phyloP scores from a whole-genome alignment of 202 grass and related monocot genomes.

The Setaria italica region DNA sequence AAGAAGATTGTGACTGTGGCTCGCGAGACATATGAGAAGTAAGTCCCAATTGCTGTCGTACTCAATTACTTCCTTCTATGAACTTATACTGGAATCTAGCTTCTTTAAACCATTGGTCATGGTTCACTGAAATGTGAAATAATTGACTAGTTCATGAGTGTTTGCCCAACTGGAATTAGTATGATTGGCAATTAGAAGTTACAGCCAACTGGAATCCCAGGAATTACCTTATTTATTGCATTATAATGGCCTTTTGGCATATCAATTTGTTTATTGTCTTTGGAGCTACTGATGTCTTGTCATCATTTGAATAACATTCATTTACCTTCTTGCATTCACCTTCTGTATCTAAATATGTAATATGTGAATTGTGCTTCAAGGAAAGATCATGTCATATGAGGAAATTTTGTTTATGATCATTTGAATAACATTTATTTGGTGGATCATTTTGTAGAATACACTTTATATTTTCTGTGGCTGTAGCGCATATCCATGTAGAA shows the following conservation, averaged over 20 bases:
- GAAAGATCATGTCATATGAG: not conserved
- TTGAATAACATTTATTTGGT: not conserved
- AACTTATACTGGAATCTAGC: not conserved
- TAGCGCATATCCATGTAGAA: not conserved
- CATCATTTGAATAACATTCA: not conserved
- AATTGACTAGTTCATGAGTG: not conserved
- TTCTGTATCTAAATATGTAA: too few species aligned
- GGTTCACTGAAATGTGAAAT: not conserved
- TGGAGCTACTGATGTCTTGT: not conserved
- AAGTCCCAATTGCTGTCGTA: slow-evolving; percentile 21
- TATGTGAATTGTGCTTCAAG: not conserved
- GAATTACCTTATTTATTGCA: slow-evolving; percentile 13
- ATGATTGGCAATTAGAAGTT: not conserved
- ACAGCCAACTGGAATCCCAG: not conserved
- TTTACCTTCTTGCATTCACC: too few species aligned
- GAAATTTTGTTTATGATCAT: not conserved
- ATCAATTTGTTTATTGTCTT: not conserved
- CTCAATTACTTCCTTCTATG: not conserved
- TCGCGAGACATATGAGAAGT: slow-evolving; percentile 86
- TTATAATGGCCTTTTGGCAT: not conserved
- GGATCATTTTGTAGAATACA: not conserved
- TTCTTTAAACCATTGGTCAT: not conserved
- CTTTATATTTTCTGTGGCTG: not conserved
- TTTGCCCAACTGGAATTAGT: not conserved
- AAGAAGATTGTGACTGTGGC: slow-evolving; percentile 75